Evolutionary conservation across 2,329 filamentous ascomycete species (phyloP), one percentile per base, ranked within the genome.

Genomic region (Xylariaceae sp.): DNA sequence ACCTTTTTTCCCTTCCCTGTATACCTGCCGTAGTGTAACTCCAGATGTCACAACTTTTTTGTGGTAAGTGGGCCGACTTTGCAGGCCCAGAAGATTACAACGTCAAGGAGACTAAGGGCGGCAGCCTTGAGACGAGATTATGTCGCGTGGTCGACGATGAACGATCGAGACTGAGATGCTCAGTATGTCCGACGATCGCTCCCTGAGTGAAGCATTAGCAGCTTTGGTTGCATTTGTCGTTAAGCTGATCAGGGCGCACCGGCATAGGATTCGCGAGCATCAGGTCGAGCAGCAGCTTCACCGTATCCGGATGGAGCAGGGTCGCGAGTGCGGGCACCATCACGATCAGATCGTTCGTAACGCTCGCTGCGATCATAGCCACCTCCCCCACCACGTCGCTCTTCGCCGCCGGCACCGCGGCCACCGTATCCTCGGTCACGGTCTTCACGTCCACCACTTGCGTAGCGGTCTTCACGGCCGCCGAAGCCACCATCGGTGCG

Each of bases 301-400:
- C 66, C 68, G 59, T 72, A 74, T 56, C 68, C 66, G 42, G 64
- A 64, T 44, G 70, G 59, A 56, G 68, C 65, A 31, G 70, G 67
- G 48, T 73, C 71, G 49, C 71, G 69, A 60, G 68, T 59, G 58
- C 68, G 66, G 48, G 68, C 47, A 40, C 47, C 61, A 40, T 66
- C 65, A 15, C 64, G 69, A 42, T 77, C 75, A 15, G 78, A 73
- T 50, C 74, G 74, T 44, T 81, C 75, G 47, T 76, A 77, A 51
- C 64, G 73, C 9, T 64, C 62, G 50, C 18, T 32, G 44, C 62
- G 61, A 10, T 65, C 62, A 39, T 62, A 64, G 33, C 58, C 56
- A 17, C 57, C 47, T 10, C 19, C 56, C 17, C 57, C 47, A 10
- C 19, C 56, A 31, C 56, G 56, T 54, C 55, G 53, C 36, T 56